Base-by-base conservation (phyloP, 2,329 filamentous ascomycete genomes). In the Ophidiomyces ophidiicola region DNA sequence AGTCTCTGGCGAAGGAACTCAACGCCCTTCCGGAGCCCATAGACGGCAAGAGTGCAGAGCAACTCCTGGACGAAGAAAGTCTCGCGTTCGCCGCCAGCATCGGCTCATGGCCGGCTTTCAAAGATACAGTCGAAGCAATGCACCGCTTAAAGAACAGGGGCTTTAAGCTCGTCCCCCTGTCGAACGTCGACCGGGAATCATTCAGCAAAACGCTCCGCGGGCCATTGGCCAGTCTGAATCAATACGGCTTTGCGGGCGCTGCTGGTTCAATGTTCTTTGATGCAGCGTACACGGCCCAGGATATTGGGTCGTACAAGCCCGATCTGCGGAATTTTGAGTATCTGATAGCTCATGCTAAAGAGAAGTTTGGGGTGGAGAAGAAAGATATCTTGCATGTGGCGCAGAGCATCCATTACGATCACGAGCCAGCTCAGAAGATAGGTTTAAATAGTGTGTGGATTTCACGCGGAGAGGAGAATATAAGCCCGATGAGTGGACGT, bases 221-320 rank as follows among this genome's bases (percentile, higher is more conserved):
- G 0, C 66, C 69, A 18, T 59, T 83, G 8, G 53, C 61, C 12
- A 69, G 67, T 0, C 65, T 72, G 29, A 43, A 60, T 8, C 36
- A 39, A 11, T n/a, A 29, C 26, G 12, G 30, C 19, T 12, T 34
- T 2, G 15, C 23, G 11, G 20, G 17, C 21, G 8, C n/a, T 2
- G 1, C 12, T 19, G 7, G 31, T 43, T 19, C 31, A 34, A n/a
- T n/a, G 0, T 53, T 61, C n/a, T 78, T 84, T 50, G 78, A 81
- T 49, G 68, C 69, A 8, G 63, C 82, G 17, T 74, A 80, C 56
- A 83, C 79, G 2, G 81, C 81, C 1, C 66, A 85, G 57, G 72
- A 80, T 31, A 74, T 85, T 38, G 79, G 81, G 1, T 68, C 64
- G 5, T 86, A 85, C 56, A 86, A 86, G 62, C 82, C 82, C 0